Evolutionary conservation across 371 early-diverging fungal genomes (phyloP).

Genomic region (Saksenaea vasiformis): DNA sequence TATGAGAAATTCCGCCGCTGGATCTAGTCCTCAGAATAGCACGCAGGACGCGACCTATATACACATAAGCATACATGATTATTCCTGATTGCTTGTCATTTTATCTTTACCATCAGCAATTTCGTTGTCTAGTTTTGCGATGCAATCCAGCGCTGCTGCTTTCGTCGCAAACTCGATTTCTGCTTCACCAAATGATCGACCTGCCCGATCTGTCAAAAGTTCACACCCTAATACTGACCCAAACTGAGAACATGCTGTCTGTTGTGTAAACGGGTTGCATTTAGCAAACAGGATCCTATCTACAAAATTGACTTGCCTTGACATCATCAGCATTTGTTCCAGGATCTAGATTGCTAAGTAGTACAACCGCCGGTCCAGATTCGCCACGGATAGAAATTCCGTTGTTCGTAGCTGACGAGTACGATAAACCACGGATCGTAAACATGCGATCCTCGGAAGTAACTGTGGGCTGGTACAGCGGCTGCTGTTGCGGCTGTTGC

Average conservation of each 20-base stretch:
- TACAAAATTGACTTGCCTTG: conserved; percentile 34
- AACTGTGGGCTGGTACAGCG: not conserved
- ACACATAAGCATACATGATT: not conserved
- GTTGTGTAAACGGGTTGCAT: not conserved
- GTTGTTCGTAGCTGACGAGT: conserved; percentile 1
- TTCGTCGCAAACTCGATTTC: conserved; percentile 47
- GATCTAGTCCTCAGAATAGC: conserved; percentile 32
- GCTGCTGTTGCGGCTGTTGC: not conserved
- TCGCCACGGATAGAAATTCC: conserved; percentile 51
- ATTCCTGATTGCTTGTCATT: not conserved
- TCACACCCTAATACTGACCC: conserved; percentile 44
- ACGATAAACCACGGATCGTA: conserved; percentile 31
- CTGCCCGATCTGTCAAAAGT: conserved; percentile 37
- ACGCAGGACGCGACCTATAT: conserved; percentile 38
- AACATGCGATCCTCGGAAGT: not conserved
- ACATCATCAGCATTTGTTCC: conserved; percentile 61
- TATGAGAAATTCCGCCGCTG: not conserved
- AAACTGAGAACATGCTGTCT: conserved; percentile 40
- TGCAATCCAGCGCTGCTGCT: conserved; percentile 41
- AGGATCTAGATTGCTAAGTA: conserved; percentile 60
- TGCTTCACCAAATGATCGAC: conserved; percentile 51
- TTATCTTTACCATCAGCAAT: conserved; percentile 41
- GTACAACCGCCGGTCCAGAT: conserved; percentile 52
- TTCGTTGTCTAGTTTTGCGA: conserved; percentile 42
- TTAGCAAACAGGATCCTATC: conserved; percentile 4